phyloP scores from a whole-genome alignment of 768 basidiomycete genomes.

The Calvatia gigantea region DNA sequence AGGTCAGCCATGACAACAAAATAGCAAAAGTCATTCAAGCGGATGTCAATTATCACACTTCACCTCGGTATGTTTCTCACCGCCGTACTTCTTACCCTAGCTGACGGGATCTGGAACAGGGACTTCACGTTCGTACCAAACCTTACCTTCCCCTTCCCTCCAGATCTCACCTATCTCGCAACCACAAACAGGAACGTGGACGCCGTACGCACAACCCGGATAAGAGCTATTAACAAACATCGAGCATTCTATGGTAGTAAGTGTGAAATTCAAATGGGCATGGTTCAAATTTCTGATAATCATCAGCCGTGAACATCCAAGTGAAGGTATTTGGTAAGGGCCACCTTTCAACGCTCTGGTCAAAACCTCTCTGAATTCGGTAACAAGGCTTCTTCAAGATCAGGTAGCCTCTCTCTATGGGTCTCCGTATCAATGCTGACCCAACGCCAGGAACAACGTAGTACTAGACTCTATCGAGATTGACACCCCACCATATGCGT shows the following conservation, averaged over 20 bases:
- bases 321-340: constrained; percentile 72
- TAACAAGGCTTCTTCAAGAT: constrained; percentile 75
- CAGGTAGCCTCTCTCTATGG: constrained; percentile 34
- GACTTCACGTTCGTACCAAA: constrained; percentile 63
- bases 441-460: constrained; percentile 41
- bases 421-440: neutral
- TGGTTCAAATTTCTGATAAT: neutral
- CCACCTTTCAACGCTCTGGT: neutral
- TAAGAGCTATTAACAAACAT: constrained; percentile 59
- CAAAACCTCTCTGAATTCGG: neutral
- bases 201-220: constrained; percentile 71
- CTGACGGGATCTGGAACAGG: constrained; percentile 29
- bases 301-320: constrained; percentile 55
- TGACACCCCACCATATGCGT: constrained; percentile 74
- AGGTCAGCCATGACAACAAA: constrained; percentile 77
- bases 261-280: constrained; percentile 21
- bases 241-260: constrained; percentile 71
- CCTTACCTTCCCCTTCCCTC: neutral
- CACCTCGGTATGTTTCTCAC: constrained; percentile 46
- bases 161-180: neutral
- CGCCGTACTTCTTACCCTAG: neutral
- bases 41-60: constrained; percentile 86
- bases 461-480: constrained; percentile 79
- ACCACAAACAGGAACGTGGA: constrained; percentile 58
- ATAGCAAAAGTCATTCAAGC: constrained; percentile 65